Evolutionary conservation across 768 basidiomycete genomes (phyloP), one percentile per base, ranked within the genome.

Genomic region (Boletus eberwhitei): DNA sequence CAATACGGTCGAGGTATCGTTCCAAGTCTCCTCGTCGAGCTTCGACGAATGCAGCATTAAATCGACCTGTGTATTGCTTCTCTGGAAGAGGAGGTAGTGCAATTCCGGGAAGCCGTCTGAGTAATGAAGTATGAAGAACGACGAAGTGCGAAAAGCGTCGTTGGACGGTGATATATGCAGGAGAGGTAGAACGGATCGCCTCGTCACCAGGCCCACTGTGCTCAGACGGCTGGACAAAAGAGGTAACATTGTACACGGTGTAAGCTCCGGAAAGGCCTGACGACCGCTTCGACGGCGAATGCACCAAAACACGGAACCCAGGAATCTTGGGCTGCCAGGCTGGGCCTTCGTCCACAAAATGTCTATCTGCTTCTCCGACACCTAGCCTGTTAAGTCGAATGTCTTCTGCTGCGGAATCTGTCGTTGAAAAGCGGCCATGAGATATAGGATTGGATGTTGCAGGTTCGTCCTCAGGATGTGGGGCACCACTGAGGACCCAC

Each of bases 81-180:
- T 91, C 90, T 0, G 92, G 92, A 8, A 94, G 77, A 0, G 89
- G 87, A 0, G 92, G 90, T 2, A 94, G 75, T 4, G 84, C 84
- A 29, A 93, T 82, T 0, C 88, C 88, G 7, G 89, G 88, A 4
- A 92, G 79, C 8, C 85, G 77, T 22, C 83, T 75, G 19, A 79
- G 75, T 45, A 95, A 72, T 9, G 86, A 83, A 2, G 86, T 84
- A 59, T 92, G 87, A 31, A 95, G 77, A 47, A 85, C 77, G 26
- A 86, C 83, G 61, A 95, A 95, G 54, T 93, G 88, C 4, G 90
- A 91, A 73, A 89, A 95, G 8, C 92, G 85, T 12, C 92, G 79
- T 36, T 87, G 77, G 36, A 93, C 91, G 0, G 87, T 91, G 55
- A 93, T 80, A 32, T 82, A 75, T 11, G 78, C 74, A 1, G 82